phyloP scores from a whole-genome alignment of 768 basidiomycete genomes.

The Cyclocybe aegerita region DNA sequence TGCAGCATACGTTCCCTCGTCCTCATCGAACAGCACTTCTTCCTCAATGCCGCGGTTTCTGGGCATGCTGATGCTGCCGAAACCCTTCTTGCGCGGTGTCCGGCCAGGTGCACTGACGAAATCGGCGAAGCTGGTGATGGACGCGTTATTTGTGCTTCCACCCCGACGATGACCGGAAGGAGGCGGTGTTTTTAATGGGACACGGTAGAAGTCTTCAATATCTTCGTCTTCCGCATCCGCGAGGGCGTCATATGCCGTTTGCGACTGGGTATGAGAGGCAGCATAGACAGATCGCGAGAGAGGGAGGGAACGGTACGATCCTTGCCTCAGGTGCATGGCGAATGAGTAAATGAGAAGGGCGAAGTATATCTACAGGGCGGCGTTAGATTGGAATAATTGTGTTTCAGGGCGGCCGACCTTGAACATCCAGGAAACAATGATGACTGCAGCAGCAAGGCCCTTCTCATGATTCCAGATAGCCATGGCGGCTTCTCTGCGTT shows the following conservation, averaged over 20 bases:
- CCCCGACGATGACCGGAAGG: slow-evolving; percentile 35
- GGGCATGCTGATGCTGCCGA: slow-evolving; percentile 21
- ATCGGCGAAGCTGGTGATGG: slow-evolving; percentile 59
- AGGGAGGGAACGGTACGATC: slow-evolving; percentile 84
- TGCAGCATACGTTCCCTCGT: slow-evolving; percentile 42
- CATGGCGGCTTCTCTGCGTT: slow-evolving; percentile 73
- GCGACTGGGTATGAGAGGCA: slow-evolving; percentile 25
- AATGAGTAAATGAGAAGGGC: slow-evolving; percentile 89
- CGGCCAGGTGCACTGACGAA: slow-evolving; percentile 58
- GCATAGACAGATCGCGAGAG: slow-evolving; percentile 43
- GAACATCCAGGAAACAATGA: slow-evolving; percentile 80
- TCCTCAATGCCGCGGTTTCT: slow-evolving; percentile 40
- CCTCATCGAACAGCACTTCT: slow-evolving; percentile 66
- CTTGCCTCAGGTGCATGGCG: slow-evolving; percentile 87
- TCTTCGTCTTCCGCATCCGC: slow-evolving; percentile 62
- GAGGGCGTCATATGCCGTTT: slow-evolving; percentile 38
- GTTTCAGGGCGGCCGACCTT: slow-evolving; percentile 58
- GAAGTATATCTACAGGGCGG: slow-evolving; percentile 76
- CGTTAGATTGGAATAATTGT: neutral
- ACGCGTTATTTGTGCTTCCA: slow-evolving; percentile 26
- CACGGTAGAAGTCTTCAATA: slow-evolving; percentile 65
- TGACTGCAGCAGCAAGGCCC: slow-evolving; percentile 71
- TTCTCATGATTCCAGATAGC: slow-evolving; percentile 91
- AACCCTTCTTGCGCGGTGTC: slow-evolving; percentile 25
- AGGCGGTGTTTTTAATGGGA: slow-evolving; percentile 52